Conservation (phyloP, 225 moss, liverwort and hornwort species). For the Bryum argenteum region DNA sequence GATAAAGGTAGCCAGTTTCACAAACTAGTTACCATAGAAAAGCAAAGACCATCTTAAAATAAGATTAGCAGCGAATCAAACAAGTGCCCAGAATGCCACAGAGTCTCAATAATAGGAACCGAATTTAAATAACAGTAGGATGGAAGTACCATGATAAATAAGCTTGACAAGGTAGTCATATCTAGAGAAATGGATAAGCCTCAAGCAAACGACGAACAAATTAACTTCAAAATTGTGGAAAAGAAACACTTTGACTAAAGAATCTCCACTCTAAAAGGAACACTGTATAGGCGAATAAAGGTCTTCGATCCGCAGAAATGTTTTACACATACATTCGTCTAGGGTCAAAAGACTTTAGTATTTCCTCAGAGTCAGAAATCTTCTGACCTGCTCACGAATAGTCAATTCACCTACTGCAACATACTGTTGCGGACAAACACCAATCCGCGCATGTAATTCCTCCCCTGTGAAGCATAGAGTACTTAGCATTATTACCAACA, state of each 20-base stretch:
- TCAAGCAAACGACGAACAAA: conserved; percentile 8
- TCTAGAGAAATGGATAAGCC: neutral
- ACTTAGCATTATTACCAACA: conserved; percentile 21
- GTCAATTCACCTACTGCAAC: conserved; percentile 70
- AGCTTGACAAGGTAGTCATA: neutral
- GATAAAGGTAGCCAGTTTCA: conserved; percentile 21
- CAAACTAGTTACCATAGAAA: conserved; percentile 13
- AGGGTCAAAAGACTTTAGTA: conserved; percentile 20
- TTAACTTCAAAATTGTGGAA: neutral
- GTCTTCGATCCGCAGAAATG: neutral
- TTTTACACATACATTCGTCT: conserved; percentile 11
- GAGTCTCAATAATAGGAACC: conserved; percentile 5
- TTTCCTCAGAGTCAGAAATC: conserved; percentile 18
- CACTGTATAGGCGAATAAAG: conserved; percentile 14
- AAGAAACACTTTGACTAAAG: conserved; percentile 2
- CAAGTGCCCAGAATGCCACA: neutral
- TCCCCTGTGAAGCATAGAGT: conserved; percentile 49
- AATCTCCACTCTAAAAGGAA: neutral
- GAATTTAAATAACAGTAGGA: neutral
- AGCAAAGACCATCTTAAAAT: neutral
- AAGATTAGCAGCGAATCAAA: neutral
- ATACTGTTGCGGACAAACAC: conserved; percentile 84
- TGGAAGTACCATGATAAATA: conserved; percentile 5
- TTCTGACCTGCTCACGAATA: conserved; percentile 75
- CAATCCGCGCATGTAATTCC: conserved; percentile 73